Evolutionary conservation across 2,329 filamentous ascomycete species (phyloP), one percentile per base, ranked within the genome.

Genomic region (Dothistroma pini): DNA sequence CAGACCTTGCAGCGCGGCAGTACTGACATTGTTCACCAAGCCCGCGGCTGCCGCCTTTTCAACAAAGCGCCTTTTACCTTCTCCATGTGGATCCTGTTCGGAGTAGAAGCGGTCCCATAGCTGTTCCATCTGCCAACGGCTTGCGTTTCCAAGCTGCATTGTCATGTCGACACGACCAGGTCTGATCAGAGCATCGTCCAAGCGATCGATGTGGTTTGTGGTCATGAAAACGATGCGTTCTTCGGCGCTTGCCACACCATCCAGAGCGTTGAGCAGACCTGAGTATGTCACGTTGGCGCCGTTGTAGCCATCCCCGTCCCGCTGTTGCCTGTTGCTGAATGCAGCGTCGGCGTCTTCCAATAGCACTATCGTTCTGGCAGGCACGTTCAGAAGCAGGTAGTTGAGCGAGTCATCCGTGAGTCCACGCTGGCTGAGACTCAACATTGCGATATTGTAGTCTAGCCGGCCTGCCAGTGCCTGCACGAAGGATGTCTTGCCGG

Each of bases 91-190:
- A 71, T 96, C 93, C 25, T 91, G 79, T 35, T 96, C 90, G 4
- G 89, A 89, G 72, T 97, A 99, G 78, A 97, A 99, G 21, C 95
- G 86, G 75, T 96, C 89, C 92, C 93, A 99, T 78, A 99, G 89
- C 75, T 89, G 83, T 14, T 80, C 85, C 19, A 96, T 93, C 76
- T 97, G 95, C 74, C 90, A 89, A 61, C 86, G 83, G 2, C 90
- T 93, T 34, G 93, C 92, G 75, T 96, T 90, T 41, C 93, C 93
- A 54, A 99, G 88, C 58, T 91, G 86, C 3, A 96, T 84, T 67
- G 91, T 95, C 88, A 97, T 89, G 75, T 99, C 95, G 0, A 99
- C 92, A 54, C 95, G 85, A 0, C 95, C 95, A 0, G 95, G 95
- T 25, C 95, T 84, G 53, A 97, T 91, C 48, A 99, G 78, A 4